Evolutionary conservation across 441 rosid species (phyloP), one percentile per base, ranked within the genome.

Genomic region (Mallotus japonicus): DNA sequence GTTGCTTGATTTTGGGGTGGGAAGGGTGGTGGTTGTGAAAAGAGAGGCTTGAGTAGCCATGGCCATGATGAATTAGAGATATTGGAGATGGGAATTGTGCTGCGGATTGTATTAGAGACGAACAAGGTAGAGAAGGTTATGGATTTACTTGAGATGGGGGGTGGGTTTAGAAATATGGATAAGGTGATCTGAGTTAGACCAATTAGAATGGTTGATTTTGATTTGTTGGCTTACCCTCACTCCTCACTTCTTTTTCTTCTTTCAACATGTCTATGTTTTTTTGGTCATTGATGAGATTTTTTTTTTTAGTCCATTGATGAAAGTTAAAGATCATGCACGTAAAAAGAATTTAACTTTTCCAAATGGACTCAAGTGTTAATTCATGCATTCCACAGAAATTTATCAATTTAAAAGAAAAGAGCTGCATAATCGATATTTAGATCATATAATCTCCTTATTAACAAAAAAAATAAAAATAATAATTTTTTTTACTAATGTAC

Each of bases 31-130:
- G 17, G 74, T 73, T 40, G 74, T 71, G 81, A 85, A 73, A 56
- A 75, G 77, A 72, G 83, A 77, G 58, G 85, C 77, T 78, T 83
- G 86, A 40, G 85, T 72, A 69, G 83, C 82, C 85, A 81, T 77
- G 56, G 82, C 85, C 80, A 82, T 62, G 69, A 62, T 22, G 63
- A 63, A 56, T 24, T 20, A 49, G 72, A 51, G 22, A 17, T 1
- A 16, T 4, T 7, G 67, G 19, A n/a, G 22, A 0, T 44, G 24
- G 9, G 15, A 3, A 19, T 2, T 1, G 3, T 0, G 15, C 28
- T 4, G 10, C 9, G 73, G 58, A 42, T 49, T 16, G 17, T 6
- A 24, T 54, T 10, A 3, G 28, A 10, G 34, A 22, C 49, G 42
- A 61, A 59, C 49, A 51, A 60, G 73, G 34, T 9, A 40, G 64